Percentiles rank a stretch among this genome's conserved stretches.
phyloP scores from a whole-genome alignment of 2,329 filamentous ascomycete species.

The Colletotrichum melonis region DNA sequence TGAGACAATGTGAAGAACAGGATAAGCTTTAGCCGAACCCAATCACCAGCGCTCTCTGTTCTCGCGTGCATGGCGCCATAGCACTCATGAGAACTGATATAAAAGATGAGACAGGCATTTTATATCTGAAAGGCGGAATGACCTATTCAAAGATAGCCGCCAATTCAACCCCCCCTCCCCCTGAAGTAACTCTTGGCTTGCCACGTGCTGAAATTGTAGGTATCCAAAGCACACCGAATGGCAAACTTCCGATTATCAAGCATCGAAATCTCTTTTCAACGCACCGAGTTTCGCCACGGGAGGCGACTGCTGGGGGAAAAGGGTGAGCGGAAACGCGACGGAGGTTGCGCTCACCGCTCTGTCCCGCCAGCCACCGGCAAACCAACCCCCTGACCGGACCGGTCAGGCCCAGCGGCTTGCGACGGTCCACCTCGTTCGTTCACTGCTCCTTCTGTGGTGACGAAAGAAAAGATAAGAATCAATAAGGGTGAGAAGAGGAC shows the following conservation, averaged over 20 bases:
- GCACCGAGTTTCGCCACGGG: not conserved
- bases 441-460: not conserved
- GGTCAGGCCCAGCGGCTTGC: not conserved
- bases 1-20: not conserved
- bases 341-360: not conserved
- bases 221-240: not conserved
- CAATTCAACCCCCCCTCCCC: not conserved
- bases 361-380: not conserved
- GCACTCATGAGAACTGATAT: not conserved
- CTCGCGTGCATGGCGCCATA: not conserved
- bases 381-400: not conserved
- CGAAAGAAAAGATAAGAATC: not conserved
- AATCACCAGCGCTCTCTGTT: not conserved
- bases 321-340: not conserved
- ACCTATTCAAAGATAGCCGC: not conserved
- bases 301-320: not conserved
- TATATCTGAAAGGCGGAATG: not conserved
- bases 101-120: not conserved
- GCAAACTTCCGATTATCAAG: not conserved
- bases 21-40: conserved; percentile 7
- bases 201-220: not conserved
- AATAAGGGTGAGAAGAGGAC: not conserved
- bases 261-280: not conserved
- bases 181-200: not conserved
- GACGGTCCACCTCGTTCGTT: not conserved